Conservation (phyloP, 192 early-diverging fungal species). For the Anaeromyces robustus region DNA sequence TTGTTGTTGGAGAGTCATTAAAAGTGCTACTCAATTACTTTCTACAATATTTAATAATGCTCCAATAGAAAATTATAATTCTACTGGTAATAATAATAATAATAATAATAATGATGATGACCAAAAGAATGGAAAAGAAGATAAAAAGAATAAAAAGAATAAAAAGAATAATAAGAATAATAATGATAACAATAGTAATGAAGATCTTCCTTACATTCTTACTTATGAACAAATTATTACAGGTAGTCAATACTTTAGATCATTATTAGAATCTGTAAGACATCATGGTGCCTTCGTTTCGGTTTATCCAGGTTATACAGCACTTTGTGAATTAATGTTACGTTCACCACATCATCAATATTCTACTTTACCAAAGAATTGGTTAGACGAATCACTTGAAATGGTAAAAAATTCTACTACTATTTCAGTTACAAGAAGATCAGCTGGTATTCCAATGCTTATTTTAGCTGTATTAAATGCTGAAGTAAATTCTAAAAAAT, state of each 20-base stretch:
- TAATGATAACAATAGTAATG: too few species aligned
- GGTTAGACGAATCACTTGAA: constrained; percentile 68
- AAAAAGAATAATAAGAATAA: neutral
- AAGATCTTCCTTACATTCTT: neutral
- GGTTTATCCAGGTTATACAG: constrained; percentile 62
- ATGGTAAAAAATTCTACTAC: constrained; percentile 43
- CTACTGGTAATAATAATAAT: neutral
- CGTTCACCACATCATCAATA: constrained; percentile 30
- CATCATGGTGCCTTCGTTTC: constrained; percentile 87
- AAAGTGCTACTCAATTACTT: constrained; percentile 52
- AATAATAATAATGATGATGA: neutral
- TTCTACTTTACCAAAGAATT: constrained; percentile 36
- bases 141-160: neutral
- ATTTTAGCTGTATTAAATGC: constrained; percentile 68
- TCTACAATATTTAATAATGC: constrained; percentile 26
- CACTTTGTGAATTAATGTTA: constrained; percentile 51
- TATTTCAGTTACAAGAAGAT: constrained; percentile 84
- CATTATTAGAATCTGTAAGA: constrained; percentile 29
- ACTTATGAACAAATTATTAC: neutral
- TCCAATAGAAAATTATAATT: constrained; percentile 13
- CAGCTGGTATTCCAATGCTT: constrained; percentile 74
- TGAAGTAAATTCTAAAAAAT: constrained; percentile 35
- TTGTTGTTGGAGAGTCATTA: constrained; percentile 84
- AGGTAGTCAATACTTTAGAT: neutral
- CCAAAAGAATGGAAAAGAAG: constrained; percentile 4